Evolutionary conservation across 164 flowering plant species (phyloP).

Genomic region (Stephania japonica): DNA sequence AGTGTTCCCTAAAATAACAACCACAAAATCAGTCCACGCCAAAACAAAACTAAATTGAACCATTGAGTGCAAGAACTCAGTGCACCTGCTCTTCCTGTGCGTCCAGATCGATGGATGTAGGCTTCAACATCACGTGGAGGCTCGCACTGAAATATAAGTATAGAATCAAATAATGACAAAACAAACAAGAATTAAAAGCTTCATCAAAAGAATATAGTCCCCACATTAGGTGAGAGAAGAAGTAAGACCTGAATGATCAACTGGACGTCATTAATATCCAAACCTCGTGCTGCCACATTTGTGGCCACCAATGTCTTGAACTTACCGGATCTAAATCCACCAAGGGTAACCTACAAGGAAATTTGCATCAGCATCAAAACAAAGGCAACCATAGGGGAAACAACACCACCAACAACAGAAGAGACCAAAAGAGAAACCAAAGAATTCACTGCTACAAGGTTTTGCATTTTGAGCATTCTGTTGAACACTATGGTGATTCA

Average conservation of each 20-base stretch:
- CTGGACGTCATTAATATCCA: conserved; percentile 95
- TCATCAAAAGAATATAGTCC: not conserved
- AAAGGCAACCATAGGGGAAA: not conserved
- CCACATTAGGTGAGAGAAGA: not conserved
- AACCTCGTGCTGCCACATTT: conserved; percentile 93
- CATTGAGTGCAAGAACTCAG: not conserved
- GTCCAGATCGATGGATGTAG: conserved; percentile 95
- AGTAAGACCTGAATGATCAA: conserved; percentile 68
- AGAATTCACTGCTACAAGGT: not conserved
- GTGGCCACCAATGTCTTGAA: conserved; percentile 85
- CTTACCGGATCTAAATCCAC: conserved; percentile 86
- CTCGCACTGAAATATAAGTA: conserved; percentile 58
- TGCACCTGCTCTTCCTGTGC: conserved; percentile 94
- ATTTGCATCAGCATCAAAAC: not conserved
- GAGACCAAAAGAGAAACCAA: not conserved
- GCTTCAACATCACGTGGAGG: conserved; percentile 98
- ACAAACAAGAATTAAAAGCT: not conserved
- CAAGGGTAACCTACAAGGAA: conserved; percentile 64
- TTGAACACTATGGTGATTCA: not conserved
- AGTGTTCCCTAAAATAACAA: conserved; percentile 47
- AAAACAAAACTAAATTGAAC: not conserved
- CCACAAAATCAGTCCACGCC: not conserved
- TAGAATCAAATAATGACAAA: not conserved
- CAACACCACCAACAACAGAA: not conserved
- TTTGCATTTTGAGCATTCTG: not conserved